Conservation (phyloP, 176 grass and related monocot species). For the Ananas comosus region DNA sequence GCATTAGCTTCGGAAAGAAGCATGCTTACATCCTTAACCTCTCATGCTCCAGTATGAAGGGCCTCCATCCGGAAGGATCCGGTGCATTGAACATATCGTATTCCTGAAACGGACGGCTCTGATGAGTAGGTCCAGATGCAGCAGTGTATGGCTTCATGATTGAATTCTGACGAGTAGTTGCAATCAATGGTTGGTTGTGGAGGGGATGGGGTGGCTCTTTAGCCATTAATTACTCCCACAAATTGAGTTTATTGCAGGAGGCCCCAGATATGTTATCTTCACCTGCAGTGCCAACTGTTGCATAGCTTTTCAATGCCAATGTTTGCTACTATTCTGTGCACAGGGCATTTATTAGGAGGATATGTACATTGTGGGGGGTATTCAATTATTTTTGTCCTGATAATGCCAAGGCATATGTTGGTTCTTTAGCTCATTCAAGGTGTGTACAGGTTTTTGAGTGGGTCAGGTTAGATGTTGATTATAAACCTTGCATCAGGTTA, state of each 20-base stretch:
- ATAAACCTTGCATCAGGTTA: too few relatives aligned
- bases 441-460: too few relatives aligned
- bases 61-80: background rate
- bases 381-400: too few relatives aligned
- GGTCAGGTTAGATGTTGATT: too few relatives aligned
- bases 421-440: too few relatives aligned
- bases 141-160: conserved; percentile 4
- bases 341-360: background rate
- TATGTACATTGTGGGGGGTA: too few relatives aligned
- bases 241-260: conserved; percentile 1
- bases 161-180: conserved; percentile 8
- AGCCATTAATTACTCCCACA: background rate
- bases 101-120: background rate
- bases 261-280: background rate
- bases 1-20: background rate
- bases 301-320: background rate
- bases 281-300: background rate
- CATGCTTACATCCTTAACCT: background rate
- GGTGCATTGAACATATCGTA: background rate
- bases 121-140: conserved; percentile 8
- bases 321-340: background rate
- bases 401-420: too few relatives aligned
- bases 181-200: conserved; percentile 6
- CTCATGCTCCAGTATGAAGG: background rate
- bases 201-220: background rate